Evolutionary conservation across 768 basidiomycete species (phyloP), one percentile per base, ranked within the genome.

Genomic region (Tremella yokohamensis): DNA sequence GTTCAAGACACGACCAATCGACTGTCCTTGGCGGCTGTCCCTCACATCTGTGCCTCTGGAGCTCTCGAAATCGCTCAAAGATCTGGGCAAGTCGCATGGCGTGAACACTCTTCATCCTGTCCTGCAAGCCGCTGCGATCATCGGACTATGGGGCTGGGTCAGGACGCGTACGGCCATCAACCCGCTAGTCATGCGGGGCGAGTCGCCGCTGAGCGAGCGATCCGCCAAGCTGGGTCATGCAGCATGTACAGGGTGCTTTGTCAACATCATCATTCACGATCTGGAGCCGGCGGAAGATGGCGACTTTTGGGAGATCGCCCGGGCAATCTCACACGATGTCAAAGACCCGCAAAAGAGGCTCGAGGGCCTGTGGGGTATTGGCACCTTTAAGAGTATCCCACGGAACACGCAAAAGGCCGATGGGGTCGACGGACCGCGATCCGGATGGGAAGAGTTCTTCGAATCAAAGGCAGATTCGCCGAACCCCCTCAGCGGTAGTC

Each of bases 371-470:
- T 45, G 42, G 42, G 42, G 42, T 15, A 45, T 45, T 8, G 42
- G 42, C 22, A 18, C 22, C n/a, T 45, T 45, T 8, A 16, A 45
- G 42, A 16, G n/a, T 15, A 45, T 18, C 22, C 42, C 42, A 16
- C n/a, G n/a, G 42, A 45, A 45, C 15, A n/a, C 42, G 42, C 4
- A 45, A 45, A 4, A 15, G 15, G 39, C 12, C 11, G 22, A 45
- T 18, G 42, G 22, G 6, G 4, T 16, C 4, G 22, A 45, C 4
- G 22, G 8, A 45, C n/a, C n/a, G n/a, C 42, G 22, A 6, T 45
- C 62, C 20, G 51, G 47, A 13, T 68, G 66, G 66, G 66, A 68
- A 52, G 42, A 52, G 3, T 62, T 56, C 53, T 57, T 64, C 50
- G 42, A 56, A 15, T 39, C 49, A 16, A 44, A 54, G 18, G 49